Percentiles rank a stretch among this genome's conserved stretches.
Evolutionary conservation across 2,329 filamentous ascomycete species (phyloP).

Genomic region (Nakataea oryzae): DNA sequence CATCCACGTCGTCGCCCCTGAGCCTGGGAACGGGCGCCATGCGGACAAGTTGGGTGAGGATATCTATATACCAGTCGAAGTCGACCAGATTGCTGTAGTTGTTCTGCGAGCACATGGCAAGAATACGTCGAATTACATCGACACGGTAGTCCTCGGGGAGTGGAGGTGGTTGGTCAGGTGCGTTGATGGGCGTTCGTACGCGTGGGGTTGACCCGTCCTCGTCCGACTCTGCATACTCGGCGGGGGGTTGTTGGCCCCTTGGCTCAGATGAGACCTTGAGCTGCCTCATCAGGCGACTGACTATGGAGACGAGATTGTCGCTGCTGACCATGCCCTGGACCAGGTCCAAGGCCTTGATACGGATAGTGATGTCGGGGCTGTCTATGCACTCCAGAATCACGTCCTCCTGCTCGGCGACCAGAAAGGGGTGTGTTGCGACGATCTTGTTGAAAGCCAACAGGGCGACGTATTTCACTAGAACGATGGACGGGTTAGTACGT

Average conservation of each 20-base stretch:
- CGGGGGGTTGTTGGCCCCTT: background rate
- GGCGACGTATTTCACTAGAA: slow-evolving; percentile 90
- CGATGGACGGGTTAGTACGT: background rate
- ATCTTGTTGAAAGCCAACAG: slow-evolving; percentile 93
- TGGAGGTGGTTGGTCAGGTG: slow-evolving; percentile 37
- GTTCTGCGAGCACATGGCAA: slow-evolving; percentile 81
- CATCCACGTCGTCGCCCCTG: slow-evolving; percentile 23
- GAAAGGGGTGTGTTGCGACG: slow-evolving; percentile 72
- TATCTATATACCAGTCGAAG: slow-evolving; percentile 96
- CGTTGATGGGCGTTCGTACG: slow-evolving; percentile 10
- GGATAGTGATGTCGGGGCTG: slow-evolving; percentile 90
- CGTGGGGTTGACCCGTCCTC: slow-evolving; percentile 24
- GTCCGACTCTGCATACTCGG: slow-evolving; percentile 13
- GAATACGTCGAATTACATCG: slow-evolving; percentile 71
- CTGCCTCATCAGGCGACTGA: slow-evolving; percentile 80
- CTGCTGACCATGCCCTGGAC: slow-evolving; percentile 88
- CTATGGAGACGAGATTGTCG: slow-evolving; percentile 74
- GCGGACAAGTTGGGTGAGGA: slow-evolving; percentile 75
- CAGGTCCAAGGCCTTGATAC: slow-evolving; percentile 82
- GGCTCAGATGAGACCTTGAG: slow-evolving; percentile 54
- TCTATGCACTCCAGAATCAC: slow-evolving; percentile 96
- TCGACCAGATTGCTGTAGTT: slow-evolving; percentile 80
- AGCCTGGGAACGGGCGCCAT: slow-evolving; percentile 45
- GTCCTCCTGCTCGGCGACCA: slow-evolving; percentile 88
- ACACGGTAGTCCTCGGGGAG: slow-evolving; percentile 79